Evolutionary conservation across 768 basidiomycete species (phyloP).

Genomic region (Boletus vermiculosoides): DNA sequence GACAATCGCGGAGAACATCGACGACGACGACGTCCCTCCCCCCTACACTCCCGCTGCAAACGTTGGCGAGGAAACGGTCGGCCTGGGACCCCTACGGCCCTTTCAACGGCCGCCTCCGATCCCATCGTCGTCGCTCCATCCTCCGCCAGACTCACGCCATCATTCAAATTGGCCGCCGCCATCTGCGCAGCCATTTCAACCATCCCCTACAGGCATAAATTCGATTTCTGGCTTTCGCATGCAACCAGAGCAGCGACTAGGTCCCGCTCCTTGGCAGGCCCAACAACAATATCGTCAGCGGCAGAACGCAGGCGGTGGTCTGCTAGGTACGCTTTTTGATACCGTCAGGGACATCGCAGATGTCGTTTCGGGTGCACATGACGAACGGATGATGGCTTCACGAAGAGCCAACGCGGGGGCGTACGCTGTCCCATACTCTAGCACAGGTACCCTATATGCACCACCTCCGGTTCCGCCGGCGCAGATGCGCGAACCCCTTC

Average conservation of each 20-base stretch:
- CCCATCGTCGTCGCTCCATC: conserved; percentile 4
- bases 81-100: conserved; percentile 60
- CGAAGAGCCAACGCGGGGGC: conserved; percentile 19
- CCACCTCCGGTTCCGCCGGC: conserved; percentile 10
- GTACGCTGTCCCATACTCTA: conserved; percentile 21
- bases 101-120: conserved; percentile 47
- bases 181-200: background rate
- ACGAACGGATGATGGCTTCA: conserved; percentile 15
- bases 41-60: conserved; percentile 65
- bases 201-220: background rate
- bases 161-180: background rate
- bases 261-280: conserved; percentile 22
- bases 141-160: background rate
- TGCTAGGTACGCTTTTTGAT: conserved; percentile 27
- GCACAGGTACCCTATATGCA: conserved; percentile 4
- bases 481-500: background rate
- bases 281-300: conserved; percentile 19
- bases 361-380: conserved; percentile 24
- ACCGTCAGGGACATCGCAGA: conserved; percentile 31
- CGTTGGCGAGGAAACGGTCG: conserved; percentile 60
- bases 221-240: conserved; percentile 8
- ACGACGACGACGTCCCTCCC: conserved; percentile 68
- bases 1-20: conserved; percentile 15
- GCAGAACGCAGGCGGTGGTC: conserved; percentile 22
- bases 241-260: conserved; percentile 15